These are phyloP conservation scores for Micromonas pusilla DNA, from an alignment of 139 green algal genomes.

Conservation along the genomic window DNA sequence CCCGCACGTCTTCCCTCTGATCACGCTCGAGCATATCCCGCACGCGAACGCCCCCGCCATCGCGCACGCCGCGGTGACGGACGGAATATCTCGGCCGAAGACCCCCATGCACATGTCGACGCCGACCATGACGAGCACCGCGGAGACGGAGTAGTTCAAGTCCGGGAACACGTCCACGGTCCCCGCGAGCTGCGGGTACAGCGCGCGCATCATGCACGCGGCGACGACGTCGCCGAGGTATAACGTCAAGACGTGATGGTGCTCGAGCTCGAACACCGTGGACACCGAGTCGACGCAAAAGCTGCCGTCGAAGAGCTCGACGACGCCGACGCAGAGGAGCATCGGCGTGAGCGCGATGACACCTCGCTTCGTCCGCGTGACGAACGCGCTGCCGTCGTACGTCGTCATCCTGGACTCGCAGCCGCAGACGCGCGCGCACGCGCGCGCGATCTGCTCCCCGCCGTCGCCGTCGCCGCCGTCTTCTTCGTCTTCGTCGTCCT, in stretches of 20 bases:
- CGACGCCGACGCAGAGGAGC: not conserved
- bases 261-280: conserved; percentile 8
- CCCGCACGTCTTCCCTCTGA: not conserved
- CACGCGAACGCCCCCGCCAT: not conserved
- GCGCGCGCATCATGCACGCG: not conserved
- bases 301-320: not conserved
- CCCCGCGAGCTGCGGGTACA: not conserved
- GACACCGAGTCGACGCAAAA: conserved; percentile 22
- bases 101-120: conserved; percentile 1
- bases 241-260: not conserved
- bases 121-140: not conserved
- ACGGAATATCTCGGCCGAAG: conserved; percentile 4
- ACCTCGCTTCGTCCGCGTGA: not conserved
- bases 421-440: not conserved
- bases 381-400: conserved; percentile 9
- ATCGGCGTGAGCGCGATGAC: not conserved
- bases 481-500: not conserved
- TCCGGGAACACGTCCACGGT: conserved; percentile 14
- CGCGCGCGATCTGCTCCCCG: not conserved
- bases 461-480: not conserved
- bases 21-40: not conserved
- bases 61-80: not conserved
- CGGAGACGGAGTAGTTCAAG: conserved; percentile 4
- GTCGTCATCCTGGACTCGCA: not conserved
- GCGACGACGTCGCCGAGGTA: not conserved